Base-by-base conservation (phyloP, 345 rosid species). In the Arabidopsis suecica region DNA sequence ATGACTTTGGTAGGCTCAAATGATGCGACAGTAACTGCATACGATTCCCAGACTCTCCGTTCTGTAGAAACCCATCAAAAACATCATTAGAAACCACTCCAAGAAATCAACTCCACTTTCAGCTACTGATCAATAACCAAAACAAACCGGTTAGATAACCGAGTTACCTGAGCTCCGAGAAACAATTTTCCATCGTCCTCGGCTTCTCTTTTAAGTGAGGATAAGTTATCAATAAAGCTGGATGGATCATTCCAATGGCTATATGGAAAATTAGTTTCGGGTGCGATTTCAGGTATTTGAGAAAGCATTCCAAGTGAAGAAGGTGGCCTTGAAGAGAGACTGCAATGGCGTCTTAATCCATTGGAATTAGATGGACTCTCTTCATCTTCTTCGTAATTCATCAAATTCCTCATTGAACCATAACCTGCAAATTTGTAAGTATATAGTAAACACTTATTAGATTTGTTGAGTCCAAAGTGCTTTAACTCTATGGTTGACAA, bases 281-380 rank as follows among this genome's bases (percentile, higher is more conserved):
- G 62, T 22, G 58, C 77, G 18, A 84, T 73, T 78, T 90, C 97
- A 50, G 96, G 86, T 41, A 91, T 85, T 80, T 81, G 93, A 1
- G 97, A 80, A 65, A 90, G 79, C 84, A 89, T 77, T 58, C 91
- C 87, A 0, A 79, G 47, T 61, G 97, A 90, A 80, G 93, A 83
- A 81, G 93, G 84, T 64, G 73, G 76, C 18, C 88, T 72, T 18
- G 95, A 82, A 44, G 91, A 75, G 79, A 88, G 83, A 83, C 84
- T 86, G 14, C 82, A 60, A 73, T 84, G 97, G 41, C 80, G 83
- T 80, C 81, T 85, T 86, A 86, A 77, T 76, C 83, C 81, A 47
- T 79, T 83, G 9, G 84, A 22, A 25, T 42, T 58, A 18, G 85
- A 67, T 50, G 87, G 85, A 82, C 78, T 88, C 63, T 73, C 55